Evolutionary conservation across 1,284 basidiomycete genomes (phyloP).

Genomic region (Microbotryum violaceum): DNA sequence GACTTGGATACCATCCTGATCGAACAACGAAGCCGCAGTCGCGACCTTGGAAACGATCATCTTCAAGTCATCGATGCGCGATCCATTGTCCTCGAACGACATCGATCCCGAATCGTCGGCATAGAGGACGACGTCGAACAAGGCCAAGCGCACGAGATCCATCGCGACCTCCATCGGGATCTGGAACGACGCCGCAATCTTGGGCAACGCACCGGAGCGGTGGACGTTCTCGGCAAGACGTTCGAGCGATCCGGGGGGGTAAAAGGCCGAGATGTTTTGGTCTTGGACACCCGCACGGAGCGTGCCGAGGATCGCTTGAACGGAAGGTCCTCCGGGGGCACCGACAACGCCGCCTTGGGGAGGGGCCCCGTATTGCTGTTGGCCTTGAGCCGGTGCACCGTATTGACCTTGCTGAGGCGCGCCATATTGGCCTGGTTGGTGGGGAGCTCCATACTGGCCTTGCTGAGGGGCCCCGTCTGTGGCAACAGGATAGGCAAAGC

Average conservation of each 20-base stretch:
- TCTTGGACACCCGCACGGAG: slow-evolving; percentile 14
- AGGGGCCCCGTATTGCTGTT: slow-evolving; percentile 18
- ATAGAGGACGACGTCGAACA: neutral
- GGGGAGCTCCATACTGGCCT: slow-evolving; percentile 3
- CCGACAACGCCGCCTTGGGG: neutral
- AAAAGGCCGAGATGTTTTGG: slow-evolving; percentile 45
- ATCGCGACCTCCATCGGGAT: slow-evolving; percentile 25
- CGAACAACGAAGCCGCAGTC: slow-evolving; percentile 45
- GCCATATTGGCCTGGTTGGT: neutral
- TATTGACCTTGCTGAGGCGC: slow-evolving; percentile 4
- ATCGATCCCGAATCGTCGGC: slow-evolving; percentile 36
- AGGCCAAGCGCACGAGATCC: neutral
- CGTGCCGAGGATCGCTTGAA: slow-evolving; percentile 9
- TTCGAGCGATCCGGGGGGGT: slow-evolving; percentile 43
- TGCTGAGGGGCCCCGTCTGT: neutral
- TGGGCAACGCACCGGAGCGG: slow-evolving; percentile 41
- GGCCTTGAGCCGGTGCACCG: neutral
- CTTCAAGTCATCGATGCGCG: slow-evolving; percentile 45
- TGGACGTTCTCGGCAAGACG: slow-evolving; percentile 44
- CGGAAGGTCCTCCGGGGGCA: neutral
- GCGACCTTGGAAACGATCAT: slow-evolving; percentile 41
- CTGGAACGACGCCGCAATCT: slow-evolving; percentile 44
- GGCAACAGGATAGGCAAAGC: too few species aligned
- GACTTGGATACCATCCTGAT: slow-evolving; percentile 45
- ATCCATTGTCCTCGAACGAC: slow-evolving; percentile 43